Conservation (phyloP, 1,284 basidiomycete species). For the Austroboletus olivaceoglutinosus region DNA sequence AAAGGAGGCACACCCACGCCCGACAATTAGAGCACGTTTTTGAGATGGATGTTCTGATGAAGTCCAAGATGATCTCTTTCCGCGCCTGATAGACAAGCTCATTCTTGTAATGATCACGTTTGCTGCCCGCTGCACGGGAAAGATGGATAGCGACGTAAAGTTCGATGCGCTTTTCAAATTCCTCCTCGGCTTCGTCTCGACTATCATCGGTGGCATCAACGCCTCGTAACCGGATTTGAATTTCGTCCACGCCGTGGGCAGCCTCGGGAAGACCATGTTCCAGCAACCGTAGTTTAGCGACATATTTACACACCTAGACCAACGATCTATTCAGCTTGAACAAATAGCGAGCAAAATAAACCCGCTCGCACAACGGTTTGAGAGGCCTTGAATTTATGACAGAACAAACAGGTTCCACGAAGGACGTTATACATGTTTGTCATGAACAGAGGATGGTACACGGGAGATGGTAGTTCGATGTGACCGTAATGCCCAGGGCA, state of each 20-base stretch:
- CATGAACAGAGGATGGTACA: slow-evolving; percentile 98
- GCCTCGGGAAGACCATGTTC: slow-evolving; percentile 89
- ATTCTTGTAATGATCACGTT: slow-evolving; percentile 87
- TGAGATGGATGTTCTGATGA: slow-evolving; percentile 68
- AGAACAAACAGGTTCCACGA: slow-evolving; percentile 91
- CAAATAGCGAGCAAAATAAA: slow-evolving; percentile 7
- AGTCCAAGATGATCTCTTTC: slow-evolving; percentile 81
- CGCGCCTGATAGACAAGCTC: slow-evolving; percentile 85
- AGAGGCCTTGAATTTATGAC: slow-evolving; percentile 88
- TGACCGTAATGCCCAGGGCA: slow-evolving; percentile 99
- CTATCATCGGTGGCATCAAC: slow-evolving; percentile 39
- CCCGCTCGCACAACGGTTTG: slow-evolving; percentile 64
- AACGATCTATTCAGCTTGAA: slow-evolving; percentile 9
- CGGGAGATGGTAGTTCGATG: slow-evolving; percentile 93
- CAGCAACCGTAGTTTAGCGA: slow-evolving; percentile 85
- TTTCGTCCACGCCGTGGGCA: slow-evolving; percentile 72
- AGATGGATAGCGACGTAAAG: slow-evolving; percentile 71
- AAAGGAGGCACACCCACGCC: slow-evolving; percentile 58
- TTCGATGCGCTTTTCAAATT: slow-evolving; percentile 71
- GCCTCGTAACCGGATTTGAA: slow-evolving; percentile 41
- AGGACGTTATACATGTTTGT: slow-evolving; percentile 87
- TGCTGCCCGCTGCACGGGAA: slow-evolving; percentile 53
- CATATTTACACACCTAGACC: slow-evolving; percentile 73
- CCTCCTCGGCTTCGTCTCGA: slow-evolving; percentile 54
- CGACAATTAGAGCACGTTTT: slow-evolving; percentile 83